Evolutionary conservation across 2,329 filamentous ascomycete species (phyloP), one percentile per base, ranked within the genome.

Genomic region (Fusarium liriodendri): DNA sequence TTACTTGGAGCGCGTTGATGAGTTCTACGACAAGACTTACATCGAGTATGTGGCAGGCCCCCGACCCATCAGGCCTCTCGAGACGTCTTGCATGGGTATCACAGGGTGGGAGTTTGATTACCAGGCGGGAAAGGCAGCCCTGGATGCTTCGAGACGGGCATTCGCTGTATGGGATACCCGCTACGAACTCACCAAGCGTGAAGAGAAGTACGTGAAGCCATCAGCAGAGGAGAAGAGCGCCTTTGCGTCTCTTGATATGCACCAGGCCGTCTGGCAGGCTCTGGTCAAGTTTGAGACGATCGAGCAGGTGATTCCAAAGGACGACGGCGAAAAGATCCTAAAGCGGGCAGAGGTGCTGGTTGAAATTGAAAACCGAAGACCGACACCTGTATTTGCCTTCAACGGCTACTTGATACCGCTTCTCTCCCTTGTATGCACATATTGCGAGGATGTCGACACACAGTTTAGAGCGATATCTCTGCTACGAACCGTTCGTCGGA

Each of bases 381-480:
- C 52, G 2, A 27, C 25, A 2, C 72, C 74, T 5, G n/a, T 71
- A 0, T 76, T 75, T 57, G 64, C 74, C 6, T 75, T 76, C 20
- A 68, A 73, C 5, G 75, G 67, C 2, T 64, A 72, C 27, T 33
- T 75, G 0, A 58, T 76, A 6, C 59, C 67, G 3, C 64, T 69
- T 2, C 58, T 76, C 27, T 71, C 70, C 11, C 64, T 70, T 5
- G 65, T 76, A 2, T 72, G 69, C 57, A 61, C 65, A 6, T 67
- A 66, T 1, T 73, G 71, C 20, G 59, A 45, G 32, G 67, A 71
- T 22, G 10, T 27, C 4, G 54, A 50, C 3, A 67, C 70, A 1
- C 67, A 75, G n/a, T 22, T 40, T 1, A 59, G 62, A 13, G 62
- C 72, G 8, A 61, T 77, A 14, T 16, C 6, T 18, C 11, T 78